These are phyloP conservation scores for Globisporangium camurandrum DNA, from an alignment of 352 stramenopile species.

Conservation along the genomic window DNA sequence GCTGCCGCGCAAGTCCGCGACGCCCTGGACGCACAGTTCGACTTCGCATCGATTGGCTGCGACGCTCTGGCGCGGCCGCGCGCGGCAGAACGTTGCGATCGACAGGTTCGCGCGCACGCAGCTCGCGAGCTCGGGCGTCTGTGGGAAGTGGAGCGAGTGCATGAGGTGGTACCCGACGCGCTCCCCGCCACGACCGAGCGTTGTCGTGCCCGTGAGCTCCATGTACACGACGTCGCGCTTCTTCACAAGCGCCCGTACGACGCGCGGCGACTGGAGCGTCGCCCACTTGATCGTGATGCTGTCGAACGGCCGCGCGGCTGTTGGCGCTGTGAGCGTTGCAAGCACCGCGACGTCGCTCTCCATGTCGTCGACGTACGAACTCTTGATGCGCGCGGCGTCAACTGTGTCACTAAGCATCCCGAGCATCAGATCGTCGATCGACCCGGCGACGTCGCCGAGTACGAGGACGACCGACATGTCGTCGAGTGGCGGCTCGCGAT, in stretches of 20 bases:
- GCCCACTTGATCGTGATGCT: slow-evolving; percentile 25
- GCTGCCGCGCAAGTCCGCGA: slow-evolving; percentile 25
- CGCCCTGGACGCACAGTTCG: slow-evolving; percentile 21
- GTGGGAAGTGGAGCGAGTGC: slow-evolving; percentile 40
- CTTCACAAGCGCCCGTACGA: slow-evolving; percentile 29
- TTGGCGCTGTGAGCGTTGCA: slow-evolving; percentile 34
- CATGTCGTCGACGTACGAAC: slow-evolving; percentile 35
- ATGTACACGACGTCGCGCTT: slow-evolving; percentile 52
- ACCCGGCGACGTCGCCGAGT: slow-evolving; percentile 21
- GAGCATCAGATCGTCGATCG: slow-evolving; percentile 37
- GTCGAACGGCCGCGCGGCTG: slow-evolving; percentile 31
- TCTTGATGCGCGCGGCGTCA: slow-evolving; percentile 26
- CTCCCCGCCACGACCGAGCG: slow-evolving; percentile 25
- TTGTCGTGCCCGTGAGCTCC: slow-evolving; percentile 31
- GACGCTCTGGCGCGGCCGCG: slow-evolving; percentile 15
- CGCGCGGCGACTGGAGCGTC: slow-evolving; percentile 13
- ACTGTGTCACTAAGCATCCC: slow-evolving; percentile 23
- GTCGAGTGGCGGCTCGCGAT: neutral
- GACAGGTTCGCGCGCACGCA: slow-evolving; percentile 25
- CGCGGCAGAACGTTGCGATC: slow-evolving; percentile 29
- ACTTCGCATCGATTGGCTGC: too few relatives aligned
- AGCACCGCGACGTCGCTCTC: slow-evolving; percentile 36
- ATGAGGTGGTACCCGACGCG: slow-evolving; percentile 47
- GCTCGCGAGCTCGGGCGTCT: slow-evolving; percentile 21
- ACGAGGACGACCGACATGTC: slow-evolving; percentile 18